Conservation (phyloP, 108 stramenopile species). For the Epithemia pelagica region DNA sequence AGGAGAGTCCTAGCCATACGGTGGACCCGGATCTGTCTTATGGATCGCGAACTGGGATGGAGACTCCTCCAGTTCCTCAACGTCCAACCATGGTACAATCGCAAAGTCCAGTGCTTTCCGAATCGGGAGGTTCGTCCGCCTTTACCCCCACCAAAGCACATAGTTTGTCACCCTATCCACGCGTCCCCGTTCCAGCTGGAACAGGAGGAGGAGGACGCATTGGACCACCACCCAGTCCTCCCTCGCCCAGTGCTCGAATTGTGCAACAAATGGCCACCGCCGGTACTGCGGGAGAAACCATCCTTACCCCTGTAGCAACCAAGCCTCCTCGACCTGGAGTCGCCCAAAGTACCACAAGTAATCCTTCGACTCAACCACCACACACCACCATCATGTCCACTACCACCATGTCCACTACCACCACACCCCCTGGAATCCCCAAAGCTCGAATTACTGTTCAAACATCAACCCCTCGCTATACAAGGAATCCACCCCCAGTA, state of each 20-base stretch:
- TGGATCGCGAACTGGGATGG: background rate
- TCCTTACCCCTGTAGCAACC: too few species aligned
- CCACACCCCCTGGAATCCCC: background rate
- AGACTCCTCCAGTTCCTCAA: background rate
- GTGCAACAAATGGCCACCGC: too few species aligned
- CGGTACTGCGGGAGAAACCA: too few species aligned
- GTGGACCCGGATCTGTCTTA: background rate
- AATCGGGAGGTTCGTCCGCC: background rate
- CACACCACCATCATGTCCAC: too few species aligned
- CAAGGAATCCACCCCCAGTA: too few species aligned
- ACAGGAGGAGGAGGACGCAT: background rate
- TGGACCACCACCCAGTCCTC: too few species aligned
- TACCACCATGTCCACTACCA: too few species aligned
- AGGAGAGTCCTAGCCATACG: background rate
- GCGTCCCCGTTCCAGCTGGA: background rate
- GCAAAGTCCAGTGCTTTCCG: background rate
- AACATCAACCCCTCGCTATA: background rate
- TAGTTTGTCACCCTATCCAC: background rate
- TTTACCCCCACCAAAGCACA: background rate
- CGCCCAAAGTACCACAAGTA: too few species aligned
- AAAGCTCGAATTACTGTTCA: background rate
- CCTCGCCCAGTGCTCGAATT: background rate
- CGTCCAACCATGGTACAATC: background rate
- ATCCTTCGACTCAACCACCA: too few species aligned
- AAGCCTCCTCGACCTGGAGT: too few species aligned